phyloP scores from a whole-genome alignment of 257 asterid species.

The Euphrasia confusa region DNA sequence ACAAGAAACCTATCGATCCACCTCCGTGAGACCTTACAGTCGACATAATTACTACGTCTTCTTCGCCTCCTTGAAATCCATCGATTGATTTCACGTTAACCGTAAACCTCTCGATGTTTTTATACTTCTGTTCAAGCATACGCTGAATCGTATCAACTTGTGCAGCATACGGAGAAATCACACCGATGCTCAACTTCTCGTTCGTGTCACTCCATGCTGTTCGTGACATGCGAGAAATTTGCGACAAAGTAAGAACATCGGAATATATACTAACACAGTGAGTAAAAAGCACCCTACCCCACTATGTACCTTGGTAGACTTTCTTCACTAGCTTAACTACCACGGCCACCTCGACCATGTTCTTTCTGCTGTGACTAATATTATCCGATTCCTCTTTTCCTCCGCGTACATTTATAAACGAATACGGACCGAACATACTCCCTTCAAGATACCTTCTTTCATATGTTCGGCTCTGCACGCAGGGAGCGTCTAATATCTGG shows the following conservation, averaged over 20 bases:
- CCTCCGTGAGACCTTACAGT: conserved; percentile 51
- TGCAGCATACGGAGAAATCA: conserved; percentile 71
- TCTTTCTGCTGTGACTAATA: conserved; percentile 40
- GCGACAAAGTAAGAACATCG: neutral
- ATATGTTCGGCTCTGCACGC: conserved; percentile 29
- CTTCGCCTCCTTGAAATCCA: conserved; percentile 79
- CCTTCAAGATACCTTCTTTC: conserved; percentile 34
- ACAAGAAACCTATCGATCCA: conserved; percentile 58
- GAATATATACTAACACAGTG: neutral
- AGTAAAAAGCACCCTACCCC: too few species aligned
- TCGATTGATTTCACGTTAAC: conserved; percentile 66
- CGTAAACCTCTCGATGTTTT: conserved; percentile 31
- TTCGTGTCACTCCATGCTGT: conserved; percentile 50
- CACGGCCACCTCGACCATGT: conserved; percentile 62
- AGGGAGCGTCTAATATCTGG: conserved; percentile 40
- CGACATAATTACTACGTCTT: conserved; percentile 57
- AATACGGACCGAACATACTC: conserved; percentile 55
- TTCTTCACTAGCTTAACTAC: conserved; percentile 40
- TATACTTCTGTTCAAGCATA: conserved; percentile 31
- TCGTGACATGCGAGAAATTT: neutral
- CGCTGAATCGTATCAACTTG: conserved; percentile 53
- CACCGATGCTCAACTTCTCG: conserved; percentile 49
- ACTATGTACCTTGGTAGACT: conserved; percentile 41
- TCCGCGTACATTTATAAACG: conserved; percentile 44
- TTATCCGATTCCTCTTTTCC: conserved; percentile 50